phyloP scores from a whole-genome alignment of 2,329 filamentous ascomycete species.

The Colletotrichum ledebouriae region DNA sequence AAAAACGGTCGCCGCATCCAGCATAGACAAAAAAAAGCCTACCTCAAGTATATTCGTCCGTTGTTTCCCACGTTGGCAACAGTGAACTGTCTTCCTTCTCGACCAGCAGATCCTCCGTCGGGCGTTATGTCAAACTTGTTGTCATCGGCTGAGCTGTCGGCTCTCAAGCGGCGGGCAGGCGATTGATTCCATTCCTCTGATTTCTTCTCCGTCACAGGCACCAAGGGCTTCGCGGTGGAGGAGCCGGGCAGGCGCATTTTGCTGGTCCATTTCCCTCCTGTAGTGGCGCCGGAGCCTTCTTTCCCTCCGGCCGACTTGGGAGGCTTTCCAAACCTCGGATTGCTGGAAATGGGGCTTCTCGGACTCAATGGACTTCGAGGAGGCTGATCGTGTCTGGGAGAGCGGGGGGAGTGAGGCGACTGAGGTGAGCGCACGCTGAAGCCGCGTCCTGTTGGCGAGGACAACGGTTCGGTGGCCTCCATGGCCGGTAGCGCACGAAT shows the following conservation, averaged over 20 bases:
- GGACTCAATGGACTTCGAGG: conserved; percentile 35
- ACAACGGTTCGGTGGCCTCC: conserved; percentile 46
- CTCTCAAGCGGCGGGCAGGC: conserved; percentile 57
- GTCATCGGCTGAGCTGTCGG: conserved; percentile 62
- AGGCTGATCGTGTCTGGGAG: conserved; percentile 32
- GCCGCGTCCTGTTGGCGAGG: conserved; percentile 31
- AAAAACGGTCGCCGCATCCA: conserved; percentile 30
- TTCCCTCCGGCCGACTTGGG: conserved; percentile 45
- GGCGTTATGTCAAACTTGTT: conserved; percentile 69
- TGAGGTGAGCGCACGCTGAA: conserved; percentile 36
- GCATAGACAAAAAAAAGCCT: conserved; percentile 50
- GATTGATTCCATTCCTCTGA: conserved; percentile 56
- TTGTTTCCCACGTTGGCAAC: conserved; percentile 88
- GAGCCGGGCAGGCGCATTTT: conserved; percentile 47
- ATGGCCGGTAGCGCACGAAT: conserved; percentile 41
- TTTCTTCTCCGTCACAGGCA: conserved; percentile 62
- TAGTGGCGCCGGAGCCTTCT: conserved; percentile 37
- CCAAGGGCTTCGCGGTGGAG: conserved; percentile 53
- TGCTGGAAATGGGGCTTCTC: conserved; percentile 30
- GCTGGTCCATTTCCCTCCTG: conserved; percentile 44
- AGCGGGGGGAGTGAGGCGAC: conserved; percentile 21
- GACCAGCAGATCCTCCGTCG: conserved; percentile 71
- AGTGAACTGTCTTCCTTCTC: conserved; percentile 80
- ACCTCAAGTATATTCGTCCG: conserved; percentile 86
- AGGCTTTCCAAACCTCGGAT: conserved; percentile 41